phyloP scores from a whole-genome alignment of 257 asterid genomes.

The Nyctanthes arbortristis region DNA sequence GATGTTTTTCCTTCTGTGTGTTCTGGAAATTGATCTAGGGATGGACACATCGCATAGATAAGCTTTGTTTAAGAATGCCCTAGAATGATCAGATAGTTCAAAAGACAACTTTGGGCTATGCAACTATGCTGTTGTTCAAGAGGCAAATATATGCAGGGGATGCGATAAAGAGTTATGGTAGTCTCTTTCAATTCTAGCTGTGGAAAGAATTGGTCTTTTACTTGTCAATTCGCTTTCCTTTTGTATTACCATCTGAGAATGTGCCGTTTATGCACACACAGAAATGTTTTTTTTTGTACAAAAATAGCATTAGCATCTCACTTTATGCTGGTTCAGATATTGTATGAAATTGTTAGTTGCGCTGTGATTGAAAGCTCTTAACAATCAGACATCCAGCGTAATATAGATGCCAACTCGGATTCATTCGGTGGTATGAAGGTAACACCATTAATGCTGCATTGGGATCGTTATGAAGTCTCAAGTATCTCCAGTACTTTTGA shows the following conservation, averaged over 20 bases:
- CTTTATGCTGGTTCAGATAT: not conserved
- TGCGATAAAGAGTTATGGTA: not conserved
- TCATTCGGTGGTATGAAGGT: conserved; percentile 65
- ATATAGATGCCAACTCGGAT: conserved; percentile 55
- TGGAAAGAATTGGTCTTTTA: not conserved
- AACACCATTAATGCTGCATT: conserved; percentile 74
- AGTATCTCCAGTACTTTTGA: conserved; percentile 57
- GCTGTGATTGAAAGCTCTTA: conserved; percentile 38
- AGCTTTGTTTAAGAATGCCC: not conserved
- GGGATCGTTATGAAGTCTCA: conserved; percentile 52
- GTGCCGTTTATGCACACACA: not conserved
- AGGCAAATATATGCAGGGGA: not conserved
- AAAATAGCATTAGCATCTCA: not conserved
- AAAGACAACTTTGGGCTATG: not conserved
- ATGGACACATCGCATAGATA: not conserved
- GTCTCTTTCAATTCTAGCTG: not conserved
- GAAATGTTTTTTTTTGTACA: not conserved
- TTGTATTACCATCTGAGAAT: not conserved
- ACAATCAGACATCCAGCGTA: conserved; percentile 76
- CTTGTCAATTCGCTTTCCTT: not conserved
- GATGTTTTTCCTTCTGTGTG: not conserved
- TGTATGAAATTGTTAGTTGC: conserved; percentile 18
- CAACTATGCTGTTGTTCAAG: not conserved
- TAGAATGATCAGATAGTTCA: not conserved
- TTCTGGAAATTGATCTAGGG: not conserved